These are phyloP conservation scores for Microsporum audouinii DNA, from an alignment of 2,329 filamentous ascomycete species.

Conservation along the genomic window DNA sequence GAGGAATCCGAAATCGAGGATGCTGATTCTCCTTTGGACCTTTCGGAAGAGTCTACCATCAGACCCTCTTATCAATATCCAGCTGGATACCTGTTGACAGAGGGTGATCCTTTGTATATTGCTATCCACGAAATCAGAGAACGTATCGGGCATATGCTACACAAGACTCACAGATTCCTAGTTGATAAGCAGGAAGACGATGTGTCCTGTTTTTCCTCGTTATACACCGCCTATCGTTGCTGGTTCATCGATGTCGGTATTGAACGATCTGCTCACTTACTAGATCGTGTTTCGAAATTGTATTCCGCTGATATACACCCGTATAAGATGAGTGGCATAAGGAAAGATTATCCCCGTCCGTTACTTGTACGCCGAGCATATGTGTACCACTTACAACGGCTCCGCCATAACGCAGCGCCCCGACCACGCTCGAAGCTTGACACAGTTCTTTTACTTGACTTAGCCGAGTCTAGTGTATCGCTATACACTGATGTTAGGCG, in stretches of 20 bases:
- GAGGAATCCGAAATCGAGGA: slow-evolving; percentile 25
- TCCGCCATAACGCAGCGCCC: slow-evolving; percentile 84
- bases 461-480: slow-evolving; percentile 81
- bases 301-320: slow-evolving; percentile 78
- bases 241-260: slow-evolving; percentile 98
- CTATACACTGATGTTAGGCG: slow-evolving; percentile 92
- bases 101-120: slow-evolving; percentile 54
- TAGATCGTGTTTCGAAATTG: slow-evolving; percentile 75
- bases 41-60: slow-evolving; percentile 49
- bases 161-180: slow-evolving; percentile 74
- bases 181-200: slow-evolving; percentile 82
- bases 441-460: slow-evolving; percentile 68
- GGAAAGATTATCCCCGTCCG: slow-evolving; percentile 85
- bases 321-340: slow-evolving; percentile 85
- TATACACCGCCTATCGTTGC: slow-evolving; percentile 84
- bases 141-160: slow-evolving; percentile 66
- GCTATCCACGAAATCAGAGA: slow-evolving; percentile 72
- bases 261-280: slow-evolving; percentile 82
- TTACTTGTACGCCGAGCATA: slow-evolving; percentile 87
- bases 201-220: slow-evolving; percentile 82
- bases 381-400: slow-evolving; percentile 85
- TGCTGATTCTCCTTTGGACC: slow-evolving; percentile 43
- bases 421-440: slow-evolving; percentile 84
- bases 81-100: slow-evolving; percentile 68
- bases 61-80: slow-evolving; percentile 81